phyloP scores from a whole-genome alignment of 2,329 filamentous ascomycete species.

The Exophiala aquamarina region DNA sequence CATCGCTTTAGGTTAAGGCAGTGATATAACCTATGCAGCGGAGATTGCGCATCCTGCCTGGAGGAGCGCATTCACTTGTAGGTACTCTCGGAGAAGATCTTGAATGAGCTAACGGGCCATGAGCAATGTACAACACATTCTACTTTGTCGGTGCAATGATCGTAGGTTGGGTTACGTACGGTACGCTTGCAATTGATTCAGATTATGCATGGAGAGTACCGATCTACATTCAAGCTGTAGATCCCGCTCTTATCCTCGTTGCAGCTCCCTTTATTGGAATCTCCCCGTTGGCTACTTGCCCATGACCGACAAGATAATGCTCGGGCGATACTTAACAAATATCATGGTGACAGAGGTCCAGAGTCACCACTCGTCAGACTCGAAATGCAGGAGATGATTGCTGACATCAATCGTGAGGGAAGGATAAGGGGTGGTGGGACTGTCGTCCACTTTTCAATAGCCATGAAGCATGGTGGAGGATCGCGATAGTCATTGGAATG shows the following conservation, averaged over 20 bases:
- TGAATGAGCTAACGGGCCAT: too few species aligned
- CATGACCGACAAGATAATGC: slow-evolving; percentile 59
- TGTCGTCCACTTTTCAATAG: slow-evolving; percentile 52
- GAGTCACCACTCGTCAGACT: slow-evolving; percentile 30
- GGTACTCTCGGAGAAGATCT: too few species aligned
- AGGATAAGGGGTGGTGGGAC: slow-evolving; percentile 41
- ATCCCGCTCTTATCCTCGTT: slow-evolving; percentile 5
- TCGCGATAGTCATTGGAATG: slow-evolving; percentile 42
- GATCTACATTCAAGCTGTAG: slow-evolving; percentile 60
- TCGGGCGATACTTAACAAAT: slow-evolving; percentile 53
- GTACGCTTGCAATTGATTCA: slow-evolving; percentile 43
- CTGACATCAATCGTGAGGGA: slow-evolving; percentile 15
- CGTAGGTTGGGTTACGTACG: slow-evolving; percentile 43
- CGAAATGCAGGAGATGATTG: slow-evolving; percentile 33
- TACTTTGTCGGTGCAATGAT: slow-evolving; percentile 7
- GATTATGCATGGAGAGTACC: slow-evolving; percentile 61
- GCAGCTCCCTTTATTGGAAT: slow-evolving; percentile 44
- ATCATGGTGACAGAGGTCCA: slow-evolving; percentile 53
- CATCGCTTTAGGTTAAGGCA: slow-evolving; percentile 29
- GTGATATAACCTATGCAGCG: slow-evolving; percentile 35
- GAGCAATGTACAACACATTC: slow-evolving; percentile 2
- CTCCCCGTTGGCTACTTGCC: slow-evolving; percentile 59
- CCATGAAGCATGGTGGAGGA: slow-evolving; percentile 47
- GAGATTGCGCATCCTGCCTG: slow-evolving; percentile 38
- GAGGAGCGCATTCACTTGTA: background rate